A percentile compares a stretch with the other conserved stretches of the same genome.
These are phyloP conservation scores for Acanthamoeba quina DNA, from an alignment of 208 protist species.

Conservation along the genomic window DNA sequence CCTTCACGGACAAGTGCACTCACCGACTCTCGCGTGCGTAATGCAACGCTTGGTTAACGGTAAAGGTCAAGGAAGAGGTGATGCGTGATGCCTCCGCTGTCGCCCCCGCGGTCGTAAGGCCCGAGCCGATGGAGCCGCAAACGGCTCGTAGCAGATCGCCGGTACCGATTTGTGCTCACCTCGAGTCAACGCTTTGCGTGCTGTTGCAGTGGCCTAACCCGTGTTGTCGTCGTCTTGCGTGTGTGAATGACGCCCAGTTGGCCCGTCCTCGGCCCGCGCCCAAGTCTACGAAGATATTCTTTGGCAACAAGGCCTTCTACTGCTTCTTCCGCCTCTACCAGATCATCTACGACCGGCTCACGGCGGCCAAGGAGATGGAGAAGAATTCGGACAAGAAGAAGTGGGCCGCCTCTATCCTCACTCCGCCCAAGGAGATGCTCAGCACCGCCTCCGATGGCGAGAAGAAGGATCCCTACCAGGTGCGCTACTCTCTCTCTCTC, in stretches of 20 bases:
- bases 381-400: constrained; percentile 66
- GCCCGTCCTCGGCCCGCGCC: not conserved
- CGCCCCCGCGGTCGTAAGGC: not conserved
- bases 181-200: not conserved
- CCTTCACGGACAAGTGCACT: not conserved
- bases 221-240: no score
- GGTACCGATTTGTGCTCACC: not conserved
- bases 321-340: constrained; percentile 79
- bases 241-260: not conserved
- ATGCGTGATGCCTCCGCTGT: not conserved
- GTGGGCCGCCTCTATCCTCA: constrained; percentile 59
- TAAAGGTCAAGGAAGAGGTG: not conserved
- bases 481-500: not conserved
- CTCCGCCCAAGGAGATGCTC: constrained; percentile 27
- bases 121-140: constrained; percentile 2
- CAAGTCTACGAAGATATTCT: constrained; percentile 76
- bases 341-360: constrained; percentile 81
- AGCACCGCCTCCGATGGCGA: not conserved
- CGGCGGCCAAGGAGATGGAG: constrained; percentile 77
- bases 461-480: constrained; percentile 23
- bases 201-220: no score
- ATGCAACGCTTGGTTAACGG: not conserved
- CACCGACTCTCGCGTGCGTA: not conserved
- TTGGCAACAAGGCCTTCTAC: constrained; percentile 83
- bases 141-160: not conserved